Evolutionary conservation across 1,284 basidiomycete genomes (phyloP), one percentile per base, ranked within the genome.

Genomic region (Fistulina hepatica): DNA sequence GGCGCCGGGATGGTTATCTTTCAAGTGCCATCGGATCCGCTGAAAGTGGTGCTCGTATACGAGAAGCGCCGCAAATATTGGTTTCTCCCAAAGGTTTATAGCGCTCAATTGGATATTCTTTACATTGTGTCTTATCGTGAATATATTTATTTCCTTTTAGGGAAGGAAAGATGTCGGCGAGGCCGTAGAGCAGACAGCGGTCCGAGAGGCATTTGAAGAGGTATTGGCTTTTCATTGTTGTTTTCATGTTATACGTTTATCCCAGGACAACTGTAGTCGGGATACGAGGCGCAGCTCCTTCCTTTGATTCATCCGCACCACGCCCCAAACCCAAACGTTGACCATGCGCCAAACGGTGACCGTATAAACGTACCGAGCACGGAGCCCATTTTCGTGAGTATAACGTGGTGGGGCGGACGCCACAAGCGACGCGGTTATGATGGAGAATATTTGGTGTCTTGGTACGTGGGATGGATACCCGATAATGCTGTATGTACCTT

Each of bases 121-220:
- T 30, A 6, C 15, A 13, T 25, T 13, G 9, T 21, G 16, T 15
- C n/a, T 30, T 3, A n/a, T 21, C 17, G 10, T 31, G 28, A 15
- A 9, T n/a, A 13, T 16, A 8, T 16, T 15, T 9, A 4, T 8
- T 5, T 16, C 15, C 28, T 11, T n/a, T n/a, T 5, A 31, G 28
- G 28, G 8, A 17, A 57, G 77, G 37, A 81, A 79, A 51, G 76
- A 80, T 50, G 46, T 69, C 0, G 74, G 73, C 3, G 76, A 81
- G 54, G 65, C 63, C 5, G 46, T 79, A 10, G 74, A 78, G 49
- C 52, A 64, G 28, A 52, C 76, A 0, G 76, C 71, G 0, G 51
- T 79, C 26, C 58, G 77, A 36, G 76, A 79, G 54, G 75, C 69
- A 2, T 72, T 76, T 49, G 76, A 79, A 52, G 76, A 79, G 68